Evolutionary conservation across 2,329 filamentous ascomycete species (phyloP), one percentile per base, ranked within the genome.

Genomic region (Ciborinia camelliae): DNA sequence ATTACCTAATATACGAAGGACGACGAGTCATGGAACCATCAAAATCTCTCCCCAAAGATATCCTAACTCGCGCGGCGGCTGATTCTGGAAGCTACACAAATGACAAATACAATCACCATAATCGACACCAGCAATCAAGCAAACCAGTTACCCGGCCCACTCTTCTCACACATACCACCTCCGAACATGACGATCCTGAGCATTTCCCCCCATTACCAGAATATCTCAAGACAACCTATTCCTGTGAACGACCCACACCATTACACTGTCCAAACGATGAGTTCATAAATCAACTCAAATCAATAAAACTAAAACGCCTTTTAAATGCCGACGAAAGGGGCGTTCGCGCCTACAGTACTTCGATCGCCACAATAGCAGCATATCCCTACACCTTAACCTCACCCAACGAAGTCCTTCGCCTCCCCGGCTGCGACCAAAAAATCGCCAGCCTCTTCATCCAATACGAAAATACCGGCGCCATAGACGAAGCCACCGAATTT

Each of bases 381-480:
- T 97, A 97, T 72, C 92, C 93, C 0, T 68, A 74, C 53, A 65
- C 63, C 4, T 43, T 75, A 12, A 73, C 64, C 0, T 71, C 76
- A 26, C 72, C 75, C 1, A 70, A 73, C 6, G 81, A 82, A 69
- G 73, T 83, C 14, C 54, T 76, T 12, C 71, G 71, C 1, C 78
- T 99, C 0, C 93, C 93, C 0, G 91, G 92, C 0, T 97, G 93
- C 73, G 88, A 93, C 50, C 78, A 80, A 53, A 97, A 95, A 75
- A 90, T 95, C 47, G 90, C 89, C 0, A 81, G 85, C 54, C 81
- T 97, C 0, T 97, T 89, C 75, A 81, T 87, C 26, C 90, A 97
- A 74, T 97, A 88, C 82, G 85, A 77, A 15, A 73, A 80, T 2
- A 82, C 82, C 0, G 88, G 86, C 0, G 79, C 77, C 20, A 79